These are phyloP conservation scores for Thalassiosira pacifica DNA, from an alignment of 352 stramenopile species.

Conservation along the genomic window DNA sequence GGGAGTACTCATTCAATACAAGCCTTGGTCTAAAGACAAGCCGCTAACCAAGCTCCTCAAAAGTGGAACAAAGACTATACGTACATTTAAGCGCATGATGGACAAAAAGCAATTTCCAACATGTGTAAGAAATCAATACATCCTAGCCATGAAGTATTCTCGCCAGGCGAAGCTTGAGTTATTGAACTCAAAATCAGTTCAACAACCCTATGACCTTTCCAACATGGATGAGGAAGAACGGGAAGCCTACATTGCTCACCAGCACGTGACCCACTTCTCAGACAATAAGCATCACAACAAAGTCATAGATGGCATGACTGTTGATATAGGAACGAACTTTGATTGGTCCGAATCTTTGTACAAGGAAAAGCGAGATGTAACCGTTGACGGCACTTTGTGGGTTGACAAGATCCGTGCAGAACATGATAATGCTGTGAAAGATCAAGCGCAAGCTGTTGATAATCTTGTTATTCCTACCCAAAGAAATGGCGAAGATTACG, in stretches of 20 bases:
- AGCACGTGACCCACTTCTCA: constrained; percentile 13
- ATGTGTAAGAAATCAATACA: constrained; percentile 22
- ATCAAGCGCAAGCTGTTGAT: background rate
- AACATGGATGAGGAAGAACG: constrained; percentile 16
- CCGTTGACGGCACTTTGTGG: background rate
- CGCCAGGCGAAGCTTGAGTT: constrained; percentile 20
- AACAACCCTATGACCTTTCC: background rate
- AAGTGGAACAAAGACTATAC: constrained; percentile 25
- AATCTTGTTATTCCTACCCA: constrained; percentile 9
- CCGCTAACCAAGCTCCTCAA: constrained; percentile 23
- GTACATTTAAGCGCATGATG: constrained; percentile 38
- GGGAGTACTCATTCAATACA: constrained; percentile 30
- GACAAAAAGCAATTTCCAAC: constrained; percentile 20
- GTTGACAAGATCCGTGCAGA: background rate
- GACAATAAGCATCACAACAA: constrained; percentile 12
- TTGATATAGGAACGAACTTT: constrained; percentile 29
- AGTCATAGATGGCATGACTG: constrained; percentile 12
- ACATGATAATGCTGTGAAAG: no score
- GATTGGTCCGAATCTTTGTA: constrained; percentile 15
- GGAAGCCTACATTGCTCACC: background rate
- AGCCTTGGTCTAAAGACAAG: constrained; percentile 14
- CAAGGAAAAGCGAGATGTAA: background rate
- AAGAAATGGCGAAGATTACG: constrained; percentile 7
- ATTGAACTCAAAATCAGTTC: constrained; percentile 4
- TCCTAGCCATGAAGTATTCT: constrained; percentile 31